Evolutionary conservation across 371 early-diverging fungal genomes (phyloP), one percentile per base, ranked within the genome.

Genomic region (Mycotypha africana): DNA sequence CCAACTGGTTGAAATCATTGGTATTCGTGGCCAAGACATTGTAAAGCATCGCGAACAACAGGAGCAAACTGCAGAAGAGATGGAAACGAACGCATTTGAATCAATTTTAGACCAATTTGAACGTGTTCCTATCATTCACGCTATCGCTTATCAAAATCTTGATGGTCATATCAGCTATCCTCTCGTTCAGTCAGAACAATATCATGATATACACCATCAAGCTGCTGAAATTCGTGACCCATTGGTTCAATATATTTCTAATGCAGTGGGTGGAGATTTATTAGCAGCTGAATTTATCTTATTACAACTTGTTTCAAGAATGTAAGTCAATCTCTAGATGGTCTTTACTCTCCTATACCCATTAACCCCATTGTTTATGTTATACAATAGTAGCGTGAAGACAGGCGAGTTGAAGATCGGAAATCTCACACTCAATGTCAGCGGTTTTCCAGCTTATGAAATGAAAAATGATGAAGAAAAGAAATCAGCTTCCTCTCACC

Each of bases 211-310:
- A 7, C 16, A 6, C 15, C 34, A 47, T 22, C 20, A 28, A 3
- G 16, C 33, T 8, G 21, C 28, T 12, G 46, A 65, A 30, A 64
- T 71, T 20, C 68, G 81, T 21, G 51, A 45, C 6, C 56, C 60
- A 12, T 34, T 84, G 39, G 60, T 81, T 4, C 62, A 67, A n/a
- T 79, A 80, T 47, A 60, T 84, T 46, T 54, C 79, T 7, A 40
- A 69, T 4, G 68, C 60, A 0, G 59, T 80, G 17, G 56, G 61
- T 31, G 79, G 76, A 0, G 84, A 84, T 56, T 41, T 37, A 3
- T 48, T 84, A 22, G 75, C 65, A 11, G 79, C 84, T 3, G 84
- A 84, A 52, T 71, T 71, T 35, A 63, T 84, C 7, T 59, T 84
- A 14, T 59, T 81, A 6, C 79, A 79, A 31, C 55, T 80, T 6